Percentiles rank a stretch among this genome's conserved stretches.
Conservation (phyloP, 495 filamentous ascomycete species). For the Pseudomonodictys pantanalensis region DNA sequence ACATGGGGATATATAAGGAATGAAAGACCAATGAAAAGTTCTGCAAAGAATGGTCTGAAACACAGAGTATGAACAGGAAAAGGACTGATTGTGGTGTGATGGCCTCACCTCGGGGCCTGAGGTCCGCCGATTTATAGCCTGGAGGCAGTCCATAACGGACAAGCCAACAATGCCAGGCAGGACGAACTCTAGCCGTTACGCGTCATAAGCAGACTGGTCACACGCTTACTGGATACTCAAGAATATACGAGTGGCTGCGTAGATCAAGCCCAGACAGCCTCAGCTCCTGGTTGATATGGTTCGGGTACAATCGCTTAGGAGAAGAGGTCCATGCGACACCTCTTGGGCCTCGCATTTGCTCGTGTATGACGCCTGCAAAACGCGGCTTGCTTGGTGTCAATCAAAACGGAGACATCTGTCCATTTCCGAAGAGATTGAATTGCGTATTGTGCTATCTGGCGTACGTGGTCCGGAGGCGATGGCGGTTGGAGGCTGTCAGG, state of each 20-base stretch:
- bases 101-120: conserved; percentile 6
- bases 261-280: conserved; percentile 3
- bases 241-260: conserved; percentile 13
- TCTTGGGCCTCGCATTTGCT: not conserved
- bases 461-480: conserved; percentile 5
- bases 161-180: not conserved
- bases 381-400: not conserved
- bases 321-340: not conserved
- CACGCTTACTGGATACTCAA: conserved; percentile 15
- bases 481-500: conserved; percentile 17
- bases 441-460: conserved; percentile 12
- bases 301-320: conserved; percentile 1
- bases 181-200: conserved; percentile 7
- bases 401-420: not conserved
- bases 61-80: not conserved
- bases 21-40: conserved; percentile 5
- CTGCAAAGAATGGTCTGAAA: not conserved
- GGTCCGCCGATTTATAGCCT: conserved; percentile 4
- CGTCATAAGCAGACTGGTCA: conserved; percentile 25
- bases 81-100: not conserved
- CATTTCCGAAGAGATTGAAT: not conserved
- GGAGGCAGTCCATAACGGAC: not conserved
- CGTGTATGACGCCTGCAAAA: not conserved
- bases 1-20: not conserved
- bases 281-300: not conserved